phyloP scores from a whole-genome alignment of 2,329 filamentous ascomycete species.

The Plenodomus biglobosus region DNA sequence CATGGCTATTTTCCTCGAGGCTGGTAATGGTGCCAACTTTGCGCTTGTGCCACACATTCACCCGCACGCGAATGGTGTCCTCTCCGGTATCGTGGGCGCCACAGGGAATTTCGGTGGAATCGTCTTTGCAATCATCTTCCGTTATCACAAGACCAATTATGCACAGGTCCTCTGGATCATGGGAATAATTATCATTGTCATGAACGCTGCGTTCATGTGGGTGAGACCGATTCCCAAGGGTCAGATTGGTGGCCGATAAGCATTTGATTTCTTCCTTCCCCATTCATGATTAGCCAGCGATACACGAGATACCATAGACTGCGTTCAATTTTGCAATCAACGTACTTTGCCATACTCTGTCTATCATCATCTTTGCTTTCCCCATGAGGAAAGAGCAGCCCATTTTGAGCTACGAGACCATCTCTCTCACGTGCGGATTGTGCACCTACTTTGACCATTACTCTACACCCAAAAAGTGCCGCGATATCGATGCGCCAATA shows the following conservation, averaged over 20 bases:
- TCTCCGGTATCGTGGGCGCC: constrained; percentile 78
- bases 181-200: constrained; percentile 69
- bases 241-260: constrained; percentile 52
- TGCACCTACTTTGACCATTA: too few species aligned
- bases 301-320: background rate
- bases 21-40: constrained; percentile 84
- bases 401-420: background rate
- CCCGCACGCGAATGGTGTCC: constrained; percentile 75
- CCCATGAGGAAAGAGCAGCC: too few species aligned
- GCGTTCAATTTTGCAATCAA: background rate
- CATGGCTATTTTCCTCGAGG: constrained; percentile 80
- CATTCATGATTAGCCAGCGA: background rate
- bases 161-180: constrained; percentile 77
- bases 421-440: background rate
- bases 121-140: constrained; percentile 79
- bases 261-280: background rate
- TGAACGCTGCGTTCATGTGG: constrained; percentile 69
- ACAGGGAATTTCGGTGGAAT: constrained; percentile 84
- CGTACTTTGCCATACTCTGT: constrained; percentile 2
- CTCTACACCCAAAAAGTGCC: too few species aligned
- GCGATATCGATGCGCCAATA: too few species aligned
- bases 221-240: constrained; percentile 60
- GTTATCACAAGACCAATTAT: constrained; percentile 71
- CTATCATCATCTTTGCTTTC: background rate
- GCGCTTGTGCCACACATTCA: constrained; percentile 84